Percentiles rank a stretch among this genome's conserved stretches.
These are phyloP conservation scores for Trichoderma sp. DNA, from an alignment of 2,329 filamentous ascomycete species.

Conservation along the genomic window DNA sequence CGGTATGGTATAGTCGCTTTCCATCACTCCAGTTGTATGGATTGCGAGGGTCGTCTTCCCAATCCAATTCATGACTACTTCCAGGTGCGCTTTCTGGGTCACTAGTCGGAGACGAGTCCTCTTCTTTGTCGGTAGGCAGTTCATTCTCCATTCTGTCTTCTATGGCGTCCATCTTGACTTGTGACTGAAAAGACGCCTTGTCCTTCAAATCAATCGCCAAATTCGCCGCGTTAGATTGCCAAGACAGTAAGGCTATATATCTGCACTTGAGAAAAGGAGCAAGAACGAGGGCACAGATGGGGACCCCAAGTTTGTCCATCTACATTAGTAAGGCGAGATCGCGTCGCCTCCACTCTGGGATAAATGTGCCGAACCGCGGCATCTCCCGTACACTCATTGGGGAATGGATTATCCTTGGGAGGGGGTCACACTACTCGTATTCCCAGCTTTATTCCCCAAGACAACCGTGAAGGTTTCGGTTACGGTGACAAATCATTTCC, in stretches of 20 bases:
- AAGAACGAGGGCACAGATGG: background rate
- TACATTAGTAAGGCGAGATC: background rate
- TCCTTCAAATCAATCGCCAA: background rate
- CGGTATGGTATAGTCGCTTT: conserved; percentile 1
- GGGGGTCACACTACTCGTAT: background rate
- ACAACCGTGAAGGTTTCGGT: background rate
- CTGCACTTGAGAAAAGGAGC: background rate
- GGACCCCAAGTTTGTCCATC: background rate
- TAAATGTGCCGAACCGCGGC: background rate
- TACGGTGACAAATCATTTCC: background rate
- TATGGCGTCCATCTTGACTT: background rate
- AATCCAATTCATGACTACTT: background rate
- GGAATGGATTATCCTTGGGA: background rate
- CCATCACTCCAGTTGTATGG: conserved; percentile 17
- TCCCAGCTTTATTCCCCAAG: background rate
- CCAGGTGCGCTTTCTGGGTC: background rate
- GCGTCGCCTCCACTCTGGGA: background rate
- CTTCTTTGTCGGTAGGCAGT: background rate
- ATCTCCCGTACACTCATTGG: background rate
- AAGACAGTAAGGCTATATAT: background rate
- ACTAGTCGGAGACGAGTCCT: background rate
- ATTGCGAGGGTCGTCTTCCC: conserved; percentile 16
- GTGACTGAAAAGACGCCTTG: background rate
- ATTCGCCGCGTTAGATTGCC: background rate
- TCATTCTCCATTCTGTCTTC: background rate